Evolutionary conservation across 306 rosid genomes (phyloP).

Genomic region (Ammopiptanthus mongolicus): DNA sequence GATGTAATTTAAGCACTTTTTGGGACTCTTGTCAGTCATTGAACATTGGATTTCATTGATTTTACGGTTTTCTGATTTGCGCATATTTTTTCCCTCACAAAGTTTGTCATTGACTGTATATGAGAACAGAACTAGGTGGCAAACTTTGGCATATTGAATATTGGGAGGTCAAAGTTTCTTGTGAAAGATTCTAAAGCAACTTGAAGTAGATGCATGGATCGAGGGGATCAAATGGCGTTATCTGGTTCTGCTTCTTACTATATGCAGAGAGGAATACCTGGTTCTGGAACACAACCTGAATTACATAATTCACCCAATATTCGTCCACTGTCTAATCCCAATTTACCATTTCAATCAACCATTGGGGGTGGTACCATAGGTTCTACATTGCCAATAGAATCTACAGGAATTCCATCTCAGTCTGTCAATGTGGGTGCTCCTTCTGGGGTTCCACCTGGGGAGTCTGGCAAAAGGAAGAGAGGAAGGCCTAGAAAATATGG

Average conservation of each 20-base stretch:
- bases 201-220: slow-evolving; percentile 90
- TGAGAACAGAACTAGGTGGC: slow-evolving; percentile 34
- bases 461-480: slow-evolving; percentile 75
- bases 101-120: slow-evolving; percentile 23
- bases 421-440: slow-evolving; percentile 57
- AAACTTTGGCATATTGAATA: slow-evolving; percentile 9
- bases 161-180: slow-evolving; percentile 9
- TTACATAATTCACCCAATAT: slow-evolving; percentile 43
- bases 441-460: slow-evolving; percentile 46
- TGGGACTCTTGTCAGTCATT: neutral
- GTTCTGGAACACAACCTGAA: slow-evolving; percentile 63
- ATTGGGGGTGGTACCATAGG: slow-evolving; percentile 62
- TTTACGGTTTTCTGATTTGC: slow-evolving; percentile 19
- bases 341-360: slow-evolving; percentile 55
- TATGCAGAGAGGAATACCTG: slow-evolving; percentile 66
- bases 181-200: slow-evolving; percentile 19
- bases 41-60: slow-evolving; percentile 8
- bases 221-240: slow-evolving; percentile 80
- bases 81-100: neutral
- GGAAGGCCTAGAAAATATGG: slow-evolving; percentile 98
- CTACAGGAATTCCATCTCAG: slow-evolving; percentile 62
- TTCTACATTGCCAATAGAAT: slow-evolving; percentile 63
- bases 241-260: slow-evolving; percentile 78
- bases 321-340: slow-evolving; percentile 58
- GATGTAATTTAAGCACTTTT: neutral